Evolutionary conservation across 2,329 filamentous ascomycete genomes (phyloP), one percentile per base, ranked within the genome.

Genomic region (Pyrenochaeta sp.): DNA sequence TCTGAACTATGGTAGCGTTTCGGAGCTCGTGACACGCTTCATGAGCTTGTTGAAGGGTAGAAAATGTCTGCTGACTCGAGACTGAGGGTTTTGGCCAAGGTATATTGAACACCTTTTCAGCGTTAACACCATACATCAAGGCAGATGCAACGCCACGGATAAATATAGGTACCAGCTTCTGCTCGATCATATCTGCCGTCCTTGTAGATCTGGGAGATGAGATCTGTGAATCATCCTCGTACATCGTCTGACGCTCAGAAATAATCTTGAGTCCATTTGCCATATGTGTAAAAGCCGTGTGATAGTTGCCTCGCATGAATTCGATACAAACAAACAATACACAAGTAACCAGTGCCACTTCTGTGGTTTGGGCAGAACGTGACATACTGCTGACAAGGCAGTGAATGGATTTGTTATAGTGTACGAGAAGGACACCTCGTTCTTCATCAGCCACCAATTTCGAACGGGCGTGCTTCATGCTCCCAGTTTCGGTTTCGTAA

Each of bases 291-390:
- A 72, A 67, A 9, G 68, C 75, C 0, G 72, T 63, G 8, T 61
- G 53, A 34, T 74, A 74, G 21, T 74, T 69, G 1, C 72, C 75
- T 9, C 71, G 67, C 3, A 78, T 45, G 20, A 72, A 70, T 41
- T 78, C 76, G 29, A 77, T 63, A 36, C 67, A 72, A 4, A 75
- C 61, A 47, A 77, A 77, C 1, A 77, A 41, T 35, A 77, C 51
- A 39, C 75, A 77, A 3, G 71, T 65, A 31, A 77, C 72, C 14
- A 78, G 61, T 3, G 68, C 67, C n/a, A 65, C 50, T 32, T 67
- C 58, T 2, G 72, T 60, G 4, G 65, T 61, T 3, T 70, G 53
- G 2, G 67, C 67, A 1, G 62, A 30, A 15, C 62, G 61, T n/a
- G 59, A 48, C 27, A 67, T 68, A 4, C 49, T 55, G 17, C 66